Base-by-base conservation (phyloP, 225 moss, liverwort and hornwort genomes). In the Rhytidiadelphus loreus region DNA sequence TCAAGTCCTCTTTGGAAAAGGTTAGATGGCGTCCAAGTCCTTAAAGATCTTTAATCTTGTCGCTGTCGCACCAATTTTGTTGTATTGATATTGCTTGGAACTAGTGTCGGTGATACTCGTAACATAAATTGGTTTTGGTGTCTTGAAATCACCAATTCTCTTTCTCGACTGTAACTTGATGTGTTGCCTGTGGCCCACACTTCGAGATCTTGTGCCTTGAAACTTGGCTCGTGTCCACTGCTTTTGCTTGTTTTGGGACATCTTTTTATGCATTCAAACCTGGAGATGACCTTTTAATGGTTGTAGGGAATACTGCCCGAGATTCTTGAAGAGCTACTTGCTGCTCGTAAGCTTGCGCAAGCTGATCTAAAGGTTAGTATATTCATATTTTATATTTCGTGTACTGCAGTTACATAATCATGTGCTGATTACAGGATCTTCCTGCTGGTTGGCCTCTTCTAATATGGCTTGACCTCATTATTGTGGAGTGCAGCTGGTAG, bases 291-390 rank as follows among this genome's bases (percentile, higher is more conserved):
- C 32, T 64, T 69, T 57, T 71, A 58, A 77, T 91, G 83, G 56
- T 70, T 93, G 41, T 89, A 96, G 96, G 97, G 98, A 88, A 96
- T 98, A 89, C 77, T 98, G 88, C 96, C 95, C 62, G 96, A 98
- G 91, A 98, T 98, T 88, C 94, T 98, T 77, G 98, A 98, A 92
- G 98, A 98, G 89, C 92, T 98, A 60, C 93, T 98, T 65, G 97
- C 95, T 58, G 95, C 97, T 74, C 95, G 97, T 64, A 97, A 98
- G 82, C 89, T 92, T 55, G 98, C 97, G 43, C 96, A 98, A 92
- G 96, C 94, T 84, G 97, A 96, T 92, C 87, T n/a, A n/a, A n/a
- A n/a, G n/a, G n/a, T n/a, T n/a, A n/a, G n/a, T n/a, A n/a, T n/a
- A n/a, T n/a, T n/a, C n/a, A n/a, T n/a, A n/a, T n/a, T n/a, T n/a